A percentile compares a stretch with the other conserved stretches of the same genome.
These are phyloP conservation scores for Salix dunnii DNA, from an alignment of 345 rosid genomes.

Conservation along the genomic window DNA sequence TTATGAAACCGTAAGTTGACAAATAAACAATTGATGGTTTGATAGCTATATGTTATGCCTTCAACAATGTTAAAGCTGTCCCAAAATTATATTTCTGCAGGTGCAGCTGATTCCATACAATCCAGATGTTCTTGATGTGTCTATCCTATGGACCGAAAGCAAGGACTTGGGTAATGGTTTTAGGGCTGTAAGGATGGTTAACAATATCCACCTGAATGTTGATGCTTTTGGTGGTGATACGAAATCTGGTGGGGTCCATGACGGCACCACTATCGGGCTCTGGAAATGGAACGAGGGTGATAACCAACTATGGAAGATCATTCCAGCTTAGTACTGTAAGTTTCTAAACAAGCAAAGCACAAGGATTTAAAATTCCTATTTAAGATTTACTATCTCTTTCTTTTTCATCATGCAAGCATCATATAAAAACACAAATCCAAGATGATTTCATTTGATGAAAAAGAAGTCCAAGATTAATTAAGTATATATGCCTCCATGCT, in stretches of 20 bases:
- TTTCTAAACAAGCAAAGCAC: slow-evolving; percentile 10
- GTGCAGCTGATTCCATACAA: slow-evolving; percentile 58
- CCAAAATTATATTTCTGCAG: slow-evolving; percentile 33
- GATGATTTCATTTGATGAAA: background rate
- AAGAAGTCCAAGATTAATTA: background rate
- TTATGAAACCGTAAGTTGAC: background rate
- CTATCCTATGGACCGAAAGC: slow-evolving; percentile 72
- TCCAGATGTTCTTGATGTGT: slow-evolving; percentile 55
- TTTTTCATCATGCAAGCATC: background rate
- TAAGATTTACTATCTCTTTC: background rate
- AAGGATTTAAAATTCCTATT: background rate
- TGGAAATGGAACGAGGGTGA: slow-evolving; percentile 85
- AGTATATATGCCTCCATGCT: background rate
- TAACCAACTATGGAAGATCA: slow-evolving; percentile 83
- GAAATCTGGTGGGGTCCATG: slow-evolving; percentile 67
- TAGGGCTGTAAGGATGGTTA: slow-evolving; percentile 65
- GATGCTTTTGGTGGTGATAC: slow-evolving; percentile 80
- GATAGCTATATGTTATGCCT: background rate
- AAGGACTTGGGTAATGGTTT: slow-evolving; percentile 45
- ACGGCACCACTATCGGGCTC: slow-evolving; percentile 68
- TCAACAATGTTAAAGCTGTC: background rate
- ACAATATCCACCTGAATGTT: slow-evolving; percentile 55
- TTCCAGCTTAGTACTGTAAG: slow-evolving; percentile 57
- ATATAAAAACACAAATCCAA: background rate
- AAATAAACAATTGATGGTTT: background rate